A percentile compares a stretch with the other conserved stretches of the same genome.
Evolutionary conservation across 2,329 filamentous ascomycete species (phyloP).

Genomic region (Pestalotiopsis fici): DNA sequence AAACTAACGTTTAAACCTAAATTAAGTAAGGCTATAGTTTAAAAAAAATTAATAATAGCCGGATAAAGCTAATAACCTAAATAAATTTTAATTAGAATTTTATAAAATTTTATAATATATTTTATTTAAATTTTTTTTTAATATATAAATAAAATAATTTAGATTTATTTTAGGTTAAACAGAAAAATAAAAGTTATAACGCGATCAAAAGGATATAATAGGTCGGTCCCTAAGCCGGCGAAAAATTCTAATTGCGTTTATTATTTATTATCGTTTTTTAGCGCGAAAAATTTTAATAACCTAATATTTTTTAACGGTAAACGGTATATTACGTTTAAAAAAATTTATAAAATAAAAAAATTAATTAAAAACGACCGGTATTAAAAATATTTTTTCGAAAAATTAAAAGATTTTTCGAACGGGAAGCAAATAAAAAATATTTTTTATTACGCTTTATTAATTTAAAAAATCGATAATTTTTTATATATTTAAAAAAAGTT

Average conservation of each 20-base stretch:
- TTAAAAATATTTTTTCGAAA: not conserved
- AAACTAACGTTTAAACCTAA: not conserved
- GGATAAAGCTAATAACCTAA: conserved; percentile 7
- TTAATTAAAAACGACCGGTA: not conserved
- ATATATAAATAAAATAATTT: no score
- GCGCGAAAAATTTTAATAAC: not conserved
- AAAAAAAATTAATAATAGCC: conserved; percentile 6
- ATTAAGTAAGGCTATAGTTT: no score
- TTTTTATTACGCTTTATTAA: no score
- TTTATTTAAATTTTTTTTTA: no score
- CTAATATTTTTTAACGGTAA: not conserved
- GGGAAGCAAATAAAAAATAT: no score
- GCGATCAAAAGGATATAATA: no score
- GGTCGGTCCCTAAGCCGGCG: no score
- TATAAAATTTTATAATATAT: conserved; percentile 4
- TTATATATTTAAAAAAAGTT: not conserved
- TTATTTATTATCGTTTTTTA: not conserved
- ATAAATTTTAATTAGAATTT: conserved; percentile 7
- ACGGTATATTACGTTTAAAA: not conserved
- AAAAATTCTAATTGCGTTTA: not conserved
- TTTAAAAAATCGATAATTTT: no score
- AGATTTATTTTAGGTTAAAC: no score
- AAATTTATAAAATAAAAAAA: no score
- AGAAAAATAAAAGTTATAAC: no score
- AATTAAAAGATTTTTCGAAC: no score